Evolutionary conservation across 768 basidiomycete species (phyloP).

Genomic region (Nidularia pulvinata): DNA sequence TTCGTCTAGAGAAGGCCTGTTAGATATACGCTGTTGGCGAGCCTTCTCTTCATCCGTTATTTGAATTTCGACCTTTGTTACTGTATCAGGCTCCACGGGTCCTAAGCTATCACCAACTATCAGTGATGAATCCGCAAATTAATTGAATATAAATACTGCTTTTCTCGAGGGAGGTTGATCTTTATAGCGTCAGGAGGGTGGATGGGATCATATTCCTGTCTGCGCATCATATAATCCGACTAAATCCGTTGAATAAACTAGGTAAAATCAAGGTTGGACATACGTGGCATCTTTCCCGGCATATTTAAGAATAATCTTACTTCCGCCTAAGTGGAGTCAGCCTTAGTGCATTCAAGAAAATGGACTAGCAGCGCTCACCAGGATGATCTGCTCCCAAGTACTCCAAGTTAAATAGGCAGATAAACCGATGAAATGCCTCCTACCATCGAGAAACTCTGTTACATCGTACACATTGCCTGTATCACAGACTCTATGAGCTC

Average conservation of each 20-base stretch:
- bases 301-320: conserved; percentile 84
- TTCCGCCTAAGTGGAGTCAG: conserved; percentile 64
- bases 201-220: conserved; percentile 84
- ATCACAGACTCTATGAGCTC: neutral
- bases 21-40: conserved; percentile 57
- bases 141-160: conserved; percentile 53
- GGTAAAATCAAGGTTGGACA: conserved; percentile 17
- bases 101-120: conserved; percentile 49
- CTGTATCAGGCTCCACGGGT: conserved; percentile 65
- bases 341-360: neutral
- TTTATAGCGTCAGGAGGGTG: conserved; percentile 85
- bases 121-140: neutral
- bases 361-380: conserved; percentile 34
- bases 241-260: neutral
- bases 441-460: conserved; percentile 74
- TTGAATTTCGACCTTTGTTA: conserved; percentile 58
- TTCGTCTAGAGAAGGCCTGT: conserved; percentile 72
- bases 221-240: conserved; percentile 16
- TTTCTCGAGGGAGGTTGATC: conserved; percentile 75
- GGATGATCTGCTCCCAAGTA: conserved; percentile 50
- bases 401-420: neutral
- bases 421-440: conserved; percentile 7
- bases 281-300: conserved; percentile 91
- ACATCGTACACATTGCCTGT: conserved; percentile 77
- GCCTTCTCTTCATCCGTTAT: conserved; percentile 73